Conservation (phyloP, 192 early-diverging fungal species). For the Coemansia sp. region DNA sequence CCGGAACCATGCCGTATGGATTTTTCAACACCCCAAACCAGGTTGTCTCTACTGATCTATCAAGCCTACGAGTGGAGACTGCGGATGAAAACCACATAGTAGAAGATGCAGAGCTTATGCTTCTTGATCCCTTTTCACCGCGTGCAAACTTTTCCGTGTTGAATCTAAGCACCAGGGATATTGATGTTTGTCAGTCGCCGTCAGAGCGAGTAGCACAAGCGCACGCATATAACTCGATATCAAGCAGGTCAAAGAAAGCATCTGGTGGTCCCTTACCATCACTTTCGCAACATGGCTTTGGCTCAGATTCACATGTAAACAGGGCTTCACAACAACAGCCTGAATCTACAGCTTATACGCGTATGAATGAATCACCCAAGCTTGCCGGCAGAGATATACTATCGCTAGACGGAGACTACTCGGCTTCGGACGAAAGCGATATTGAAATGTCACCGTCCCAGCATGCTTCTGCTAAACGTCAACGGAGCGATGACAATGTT, state of each 20-base stretch:
- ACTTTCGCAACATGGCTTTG: background rate
- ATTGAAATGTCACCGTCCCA: slow-evolving; percentile 44
- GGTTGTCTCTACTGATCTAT: background rate
- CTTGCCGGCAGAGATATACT: background rate
- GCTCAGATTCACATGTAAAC: background rate
- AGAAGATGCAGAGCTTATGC: background rate
- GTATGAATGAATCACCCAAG: background rate
- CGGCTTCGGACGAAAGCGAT: slow-evolving; percentile 21
- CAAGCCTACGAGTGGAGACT: slow-evolving; percentile 9
- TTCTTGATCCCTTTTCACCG: slow-evolving; percentile 31
- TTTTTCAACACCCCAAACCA: slow-evolving; percentile 38
- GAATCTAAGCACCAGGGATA: background rate
- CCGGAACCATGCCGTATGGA: slow-evolving; percentile 27
- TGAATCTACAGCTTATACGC: background rate
- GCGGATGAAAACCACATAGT: background rate
- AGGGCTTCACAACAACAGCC: background rate
- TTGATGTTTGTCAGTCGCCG: slow-evolving; percentile 15
- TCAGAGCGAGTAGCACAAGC: slow-evolving; percentile 20
- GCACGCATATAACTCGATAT: slow-evolving; percentile 20
- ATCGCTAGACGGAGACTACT: background rate
- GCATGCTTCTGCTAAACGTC: slow-evolving; percentile 29
- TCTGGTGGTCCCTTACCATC: background rate
- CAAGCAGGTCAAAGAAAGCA: slow-evolving; percentile 5
- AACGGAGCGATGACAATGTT: slow-evolving; percentile 13
- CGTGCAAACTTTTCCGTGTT: slow-evolving; percentile 5